A percentile compares a stretch with the other conserved stretches of the same genome.
Evolutionary conservation across 768 basidiomycete species (phyloP).

Genomic region (Floccularia luteovirens): DNA sequence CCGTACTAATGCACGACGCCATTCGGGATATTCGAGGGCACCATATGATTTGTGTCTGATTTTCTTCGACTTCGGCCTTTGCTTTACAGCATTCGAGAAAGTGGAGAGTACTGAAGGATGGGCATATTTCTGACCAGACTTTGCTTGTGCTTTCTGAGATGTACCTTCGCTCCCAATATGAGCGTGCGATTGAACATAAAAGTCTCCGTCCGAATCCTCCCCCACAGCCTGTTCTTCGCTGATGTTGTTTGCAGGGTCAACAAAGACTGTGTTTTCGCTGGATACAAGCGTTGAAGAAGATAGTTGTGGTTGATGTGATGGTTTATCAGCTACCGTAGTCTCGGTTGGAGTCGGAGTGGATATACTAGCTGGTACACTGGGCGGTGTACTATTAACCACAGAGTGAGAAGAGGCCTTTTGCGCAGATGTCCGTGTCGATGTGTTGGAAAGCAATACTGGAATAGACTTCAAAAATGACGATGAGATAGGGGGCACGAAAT

Average conservation of each 20-base stretch:
- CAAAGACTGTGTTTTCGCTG: neutral
- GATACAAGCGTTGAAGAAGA: neutral
- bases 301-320: too few relatives aligned
- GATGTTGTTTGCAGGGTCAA: neutral
- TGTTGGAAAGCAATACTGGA: slow-evolving; percentile 8
- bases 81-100: too few relatives aligned
- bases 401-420: slow-evolving; percentile 16
- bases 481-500: slow-evolving; percentile 21
- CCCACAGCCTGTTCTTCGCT: too few relatives aligned
- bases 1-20: slow-evolving; percentile 43
- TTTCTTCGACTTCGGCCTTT: neutral
- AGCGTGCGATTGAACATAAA: too few relatives aligned
- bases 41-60: slow-evolving; percentile 17
- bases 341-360: too few relatives aligned
- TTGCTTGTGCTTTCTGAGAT: too few relatives aligned
- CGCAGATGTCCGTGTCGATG: slow-evolving; percentile 13
- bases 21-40: slow-evolving; percentile 58
- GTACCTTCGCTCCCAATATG: too few relatives aligned
- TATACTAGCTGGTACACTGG: too few relatives aligned
- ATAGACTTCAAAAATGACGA: slow-evolving; percentile 32
- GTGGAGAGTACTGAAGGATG: slow-evolving; percentile 4
- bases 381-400: neutral
- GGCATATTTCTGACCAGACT: too few relatives aligned
- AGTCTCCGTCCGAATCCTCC: too few relatives aligned
- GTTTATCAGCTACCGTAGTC: too few relatives aligned